Evolutionary conservation across 2,329 filamentous ascomycete species (phyloP), one percentile per base, ranked within the genome.

Genomic region (Calonectria pseudoreteaudii): DNA sequence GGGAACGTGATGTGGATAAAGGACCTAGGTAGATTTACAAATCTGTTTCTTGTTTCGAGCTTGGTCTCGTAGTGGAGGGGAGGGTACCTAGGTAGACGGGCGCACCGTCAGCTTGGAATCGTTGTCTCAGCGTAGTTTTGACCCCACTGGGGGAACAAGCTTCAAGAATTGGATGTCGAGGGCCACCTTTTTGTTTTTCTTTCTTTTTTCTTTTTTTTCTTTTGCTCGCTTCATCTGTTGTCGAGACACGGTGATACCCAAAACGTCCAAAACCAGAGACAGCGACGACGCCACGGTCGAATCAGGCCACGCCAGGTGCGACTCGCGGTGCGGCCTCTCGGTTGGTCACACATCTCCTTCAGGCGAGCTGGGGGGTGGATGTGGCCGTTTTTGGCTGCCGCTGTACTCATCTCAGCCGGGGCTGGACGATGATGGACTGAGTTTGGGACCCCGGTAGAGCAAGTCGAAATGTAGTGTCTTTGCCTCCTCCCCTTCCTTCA

Each of bases 231-330:
- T 62, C 7, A 41, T 28, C 20, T 56, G 28, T 64, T n/a, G 23
- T 58, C 66, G 36, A 72, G 70, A 68, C 47, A 36, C 20, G 31
- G 9, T 31, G 47, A 65, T 56, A 34, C 49, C 49, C 26, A 44
- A 44, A 56, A 36, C 52, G n/a, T 38, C 58, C 66, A 60, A 72
- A 71, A 66, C 28, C 8, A 58, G 66, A 60, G 31, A 64, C 28
- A 47, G 52, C 26, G 53, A 23, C 44, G 50, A 28, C 31, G 58
- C 65, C 66, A 65, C 68, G 16, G 26, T 68, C 70, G 66, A 68
- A 72, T 72, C 70, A 72, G 47, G 58, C 44, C 70, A 72, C 68
- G 49, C 64, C 66, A 36, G 66, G 66, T 68, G 66, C 62, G 66
- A 65, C 65, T 60, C 52, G 31, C 44, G 13, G 44, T 56, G 53